A percentile compares a stretch with the other conserved stretches of the same genome.
Conservation (phyloP, 2,329 filamentous ascomycete species). For the Mycosphaerella arachidis region DNA sequence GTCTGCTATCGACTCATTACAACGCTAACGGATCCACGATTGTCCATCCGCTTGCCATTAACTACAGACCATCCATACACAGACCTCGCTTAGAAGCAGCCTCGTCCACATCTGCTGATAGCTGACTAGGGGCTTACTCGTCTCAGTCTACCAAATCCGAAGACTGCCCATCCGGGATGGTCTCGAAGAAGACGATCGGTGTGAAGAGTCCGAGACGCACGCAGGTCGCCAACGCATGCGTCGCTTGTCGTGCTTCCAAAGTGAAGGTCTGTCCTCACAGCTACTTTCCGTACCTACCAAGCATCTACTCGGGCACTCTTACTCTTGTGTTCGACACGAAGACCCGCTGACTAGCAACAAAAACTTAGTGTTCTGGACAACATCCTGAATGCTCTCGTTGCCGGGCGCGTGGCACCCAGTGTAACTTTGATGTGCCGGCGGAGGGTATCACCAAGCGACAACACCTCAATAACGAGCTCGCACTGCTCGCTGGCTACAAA, state of each 20-base stretch:
- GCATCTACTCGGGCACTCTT: background rate
- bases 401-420: constrained; percentile 6
- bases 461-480: constrained; percentile 17
- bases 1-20: background rate
- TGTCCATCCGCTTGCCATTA: background rate
- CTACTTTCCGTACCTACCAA: background rate
- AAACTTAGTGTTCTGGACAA: constrained; percentile 15
- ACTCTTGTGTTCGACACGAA: background rate
- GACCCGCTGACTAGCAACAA: no score
- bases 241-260: constrained; percentile 7
- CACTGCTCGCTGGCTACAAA: constrained; percentile 4
- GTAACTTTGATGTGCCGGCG: constrained; percentile 21
- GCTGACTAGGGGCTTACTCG: background rate
- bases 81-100: background rate
- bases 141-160: background rate
- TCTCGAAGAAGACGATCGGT: background rate
- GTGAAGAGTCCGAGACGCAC: background rate
- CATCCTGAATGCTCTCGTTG: constrained; percentile 19
- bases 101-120: background rate
- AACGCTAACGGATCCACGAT: background rate
- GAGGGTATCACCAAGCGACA: constrained; percentile 24
- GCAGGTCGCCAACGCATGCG: constrained; percentile 10
- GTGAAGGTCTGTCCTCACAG: constrained; percentile 4
- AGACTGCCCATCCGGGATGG: background rate
- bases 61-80: background rate